Evolutionary conservation across 768 basidiomycete genomes (phyloP), one percentile per base, ranked within the genome.

Genomic region (Lactifluus pinguis): DNA sequence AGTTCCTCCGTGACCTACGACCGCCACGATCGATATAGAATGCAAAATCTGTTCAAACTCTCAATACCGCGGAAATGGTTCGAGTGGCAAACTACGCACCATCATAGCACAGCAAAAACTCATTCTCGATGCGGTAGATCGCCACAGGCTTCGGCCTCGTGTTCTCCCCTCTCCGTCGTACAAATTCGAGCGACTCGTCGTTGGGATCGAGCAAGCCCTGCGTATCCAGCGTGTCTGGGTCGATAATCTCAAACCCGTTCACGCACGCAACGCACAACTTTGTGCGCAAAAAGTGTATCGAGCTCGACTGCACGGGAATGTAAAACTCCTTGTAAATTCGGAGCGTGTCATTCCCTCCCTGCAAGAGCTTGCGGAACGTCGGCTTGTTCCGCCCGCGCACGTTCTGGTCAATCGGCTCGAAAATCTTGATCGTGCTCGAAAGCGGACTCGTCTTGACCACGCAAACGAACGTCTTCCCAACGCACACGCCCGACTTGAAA

Each of bases 1-100:
- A 98, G 59, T 92, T 86, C 64, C 83, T 87, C 55, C 91, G 78
- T 52, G 95, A 92, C 62, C 93, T 79, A 77, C 92, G 89, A 2
- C 97, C 97, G 63, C 86, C 95, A 77, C 91, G 92, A 74, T 98
- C 95, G 65, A 99, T 94, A 72, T 98, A 98, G 71, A 99, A 98
- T 0, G 97, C 97, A 71, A 98, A 99, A 75, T 98, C 97, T 97
- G 67, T 39, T 42, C 52, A 1, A 25, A 9, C 11, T 25, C 4
- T 42, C 41, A 42, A 11, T 42, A 42, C 32, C 32, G 4, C 3
- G 11, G 17, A 6, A 42, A 17, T 7, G 15, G 15, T 17, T 41
- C 11, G 45, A 7, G 45, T 14, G 25, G 21, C 10, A 49, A 59
- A 41, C 32, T 14, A 76, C 83, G 69, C 62, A 95, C 95, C 94